Conservation (phyloP, 2,329 filamentous ascomycete species). For the Leptographium radiaticola region DNA sequence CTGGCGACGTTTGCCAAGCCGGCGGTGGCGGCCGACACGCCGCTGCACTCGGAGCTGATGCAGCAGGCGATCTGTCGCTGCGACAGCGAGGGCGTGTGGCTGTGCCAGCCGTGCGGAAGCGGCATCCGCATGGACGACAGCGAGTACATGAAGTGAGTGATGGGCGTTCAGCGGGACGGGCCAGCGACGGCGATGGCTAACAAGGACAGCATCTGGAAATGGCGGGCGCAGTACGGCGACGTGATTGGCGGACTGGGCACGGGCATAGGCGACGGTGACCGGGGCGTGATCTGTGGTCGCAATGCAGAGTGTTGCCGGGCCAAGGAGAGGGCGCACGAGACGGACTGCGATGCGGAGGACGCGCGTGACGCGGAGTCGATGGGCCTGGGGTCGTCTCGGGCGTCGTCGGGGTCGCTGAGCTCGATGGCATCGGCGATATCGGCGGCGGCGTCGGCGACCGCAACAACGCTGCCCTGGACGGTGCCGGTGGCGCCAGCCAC, state of each 20-base stretch:
- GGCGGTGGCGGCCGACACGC: conserved; percentile 26
- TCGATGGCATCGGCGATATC: conserved; percentile 1
- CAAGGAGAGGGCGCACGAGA: conserved; percentile 67
- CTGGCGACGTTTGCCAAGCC: conserved; percentile 41
- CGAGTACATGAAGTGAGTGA: conserved; percentile 43
- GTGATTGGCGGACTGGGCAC: conserved; percentile 70
- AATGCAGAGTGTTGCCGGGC: conserved; percentile 63
- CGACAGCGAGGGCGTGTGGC: conserved; percentile 53
- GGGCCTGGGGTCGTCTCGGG: conserved; percentile 1
- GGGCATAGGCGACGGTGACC: conserved; percentile 76
- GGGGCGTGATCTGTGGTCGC: conserved; percentile 81
- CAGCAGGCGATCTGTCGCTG: conserved; percentile 41
- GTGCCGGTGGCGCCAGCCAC: conserved; percentile 10
- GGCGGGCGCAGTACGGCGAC: conserved; percentile 75
- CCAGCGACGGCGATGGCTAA: background rate
- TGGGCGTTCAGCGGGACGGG: too few species aligned
- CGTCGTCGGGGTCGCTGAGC: conserved; percentile 2
- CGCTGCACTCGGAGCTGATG: conserved; percentile 43
- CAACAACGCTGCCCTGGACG: conserved; percentile 4
- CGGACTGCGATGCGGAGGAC: conserved; percentile 74
- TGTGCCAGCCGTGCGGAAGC: conserved; percentile 74
- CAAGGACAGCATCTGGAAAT: conserved; percentile 59
- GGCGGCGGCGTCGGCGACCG: background rate
- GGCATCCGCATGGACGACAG: conserved; percentile 48
- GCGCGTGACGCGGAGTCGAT: conserved; percentile 33